A percentile compares a stretch with the other conserved stretches of the same genome.
Evolutionary conservation across 208 protist genomes (phyloP).

Genomic region (Acanthamoeba lenticulata): DNA sequence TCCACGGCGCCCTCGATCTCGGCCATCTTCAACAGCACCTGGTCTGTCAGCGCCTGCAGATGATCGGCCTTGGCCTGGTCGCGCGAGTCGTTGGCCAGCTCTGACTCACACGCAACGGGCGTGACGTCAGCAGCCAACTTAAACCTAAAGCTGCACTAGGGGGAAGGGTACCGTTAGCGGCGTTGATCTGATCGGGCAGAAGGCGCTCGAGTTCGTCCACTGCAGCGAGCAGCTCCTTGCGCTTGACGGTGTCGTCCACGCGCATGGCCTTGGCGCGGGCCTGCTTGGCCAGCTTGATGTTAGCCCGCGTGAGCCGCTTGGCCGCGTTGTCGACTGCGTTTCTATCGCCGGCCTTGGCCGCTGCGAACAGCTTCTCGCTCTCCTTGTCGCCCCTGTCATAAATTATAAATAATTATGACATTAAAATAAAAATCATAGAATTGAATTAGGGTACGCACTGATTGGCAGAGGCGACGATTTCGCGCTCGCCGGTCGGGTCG

Average conservation of each 20-base stretch:
- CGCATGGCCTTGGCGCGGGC: not conserved
- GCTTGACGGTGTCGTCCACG: not conserved
- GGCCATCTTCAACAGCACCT: not conserved
- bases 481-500: conserved; percentile 2
- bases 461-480: conserved; percentile 22
- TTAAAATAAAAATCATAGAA: too few species aligned
- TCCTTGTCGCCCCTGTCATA: conserved; percentile 9
- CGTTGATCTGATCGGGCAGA: conserved; percentile 50
- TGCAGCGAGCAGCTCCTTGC: conserved; percentile 23
- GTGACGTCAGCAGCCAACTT: not conserved
- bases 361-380: not conserved
- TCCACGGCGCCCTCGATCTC: not conserved
- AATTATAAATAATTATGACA: too few species aligned
- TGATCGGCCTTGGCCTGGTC: conserved; percentile 6
- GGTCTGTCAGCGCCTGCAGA: not conserved
- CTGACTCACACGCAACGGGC: not conserved
- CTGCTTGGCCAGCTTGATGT: conserved; percentile 57
- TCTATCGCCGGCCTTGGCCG: conserved; percentile 29
- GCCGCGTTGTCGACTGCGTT: not conserved
- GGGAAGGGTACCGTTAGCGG: not conserved
- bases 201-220: conserved; percentile 49
- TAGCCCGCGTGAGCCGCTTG: not conserved
- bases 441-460: not conserved
- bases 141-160: not conserved
- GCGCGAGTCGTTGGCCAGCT: not conserved